These are phyloP conservation scores for Colletotrichum lupini DNA, from an alignment of 2,329 filamentous ascomycete genomes.

Conservation along the genomic window DNA sequence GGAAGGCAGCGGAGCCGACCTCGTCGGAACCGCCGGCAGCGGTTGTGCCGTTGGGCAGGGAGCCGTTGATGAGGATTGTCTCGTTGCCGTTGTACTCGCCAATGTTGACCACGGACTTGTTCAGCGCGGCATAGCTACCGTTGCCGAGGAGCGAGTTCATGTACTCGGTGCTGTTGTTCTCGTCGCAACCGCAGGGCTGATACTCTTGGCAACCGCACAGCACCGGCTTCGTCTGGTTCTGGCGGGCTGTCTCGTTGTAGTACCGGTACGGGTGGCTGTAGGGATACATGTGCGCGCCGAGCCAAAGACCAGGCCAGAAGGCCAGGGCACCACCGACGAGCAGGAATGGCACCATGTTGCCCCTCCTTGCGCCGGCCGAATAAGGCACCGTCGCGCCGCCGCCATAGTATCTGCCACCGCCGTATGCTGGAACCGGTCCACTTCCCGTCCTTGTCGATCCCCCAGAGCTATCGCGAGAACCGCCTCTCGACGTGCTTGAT, in stretches of 20 bases:
- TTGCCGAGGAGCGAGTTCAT: conserved; percentile 73
- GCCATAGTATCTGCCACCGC: conserved; percentile 73
- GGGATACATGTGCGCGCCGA: conserved; percentile 60
- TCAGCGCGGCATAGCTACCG: conserved; percentile 61
- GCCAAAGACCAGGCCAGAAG: conserved; percentile 75
- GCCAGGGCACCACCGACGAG: conserved; percentile 60
- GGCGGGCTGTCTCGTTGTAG: conserved; percentile 56
- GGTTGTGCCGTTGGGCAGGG: conserved; percentile 75
- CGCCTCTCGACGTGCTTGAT: conserved; percentile 16
- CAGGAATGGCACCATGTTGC: conserved; percentile 58
- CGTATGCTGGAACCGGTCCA: conserved; percentile 67
- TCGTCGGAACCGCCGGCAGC: conserved; percentile 49
- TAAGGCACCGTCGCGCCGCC: conserved; percentile 75
- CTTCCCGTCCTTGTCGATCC: conserved; percentile 67
- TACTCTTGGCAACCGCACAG: conserved; percentile 69
- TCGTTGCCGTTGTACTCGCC: conserved; percentile 60
- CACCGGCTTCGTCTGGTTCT: conserved; percentile 70
- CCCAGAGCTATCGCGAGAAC: conserved; percentile 49
- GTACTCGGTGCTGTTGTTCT: conserved; percentile 57
- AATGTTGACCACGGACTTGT: conserved; percentile 71
- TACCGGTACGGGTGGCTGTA: conserved; percentile 69
- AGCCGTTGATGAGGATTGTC: conserved; percentile 80
- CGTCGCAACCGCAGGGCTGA: conserved; percentile 63
- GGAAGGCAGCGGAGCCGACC: conserved; percentile 48
- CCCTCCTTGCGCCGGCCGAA: conserved; percentile 54